Base-by-base conservation (phyloP, 495 filamentous ascomycete species). In the Aspergillus cavernicola region DNA sequence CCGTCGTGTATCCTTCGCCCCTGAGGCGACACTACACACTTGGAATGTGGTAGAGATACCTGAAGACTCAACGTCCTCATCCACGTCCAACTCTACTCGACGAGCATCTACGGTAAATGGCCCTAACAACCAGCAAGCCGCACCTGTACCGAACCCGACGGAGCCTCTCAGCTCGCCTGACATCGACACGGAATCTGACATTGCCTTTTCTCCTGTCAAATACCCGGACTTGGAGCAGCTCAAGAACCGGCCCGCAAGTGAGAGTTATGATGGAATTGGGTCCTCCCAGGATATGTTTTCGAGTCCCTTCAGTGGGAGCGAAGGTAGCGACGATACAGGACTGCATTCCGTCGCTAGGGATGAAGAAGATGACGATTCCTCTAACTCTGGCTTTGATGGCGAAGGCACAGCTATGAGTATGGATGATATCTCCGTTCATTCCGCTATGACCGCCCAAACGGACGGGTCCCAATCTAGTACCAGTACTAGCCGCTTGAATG, bases 21-120 rank as follows among this genome's bases (percentile, higher is more conserved):
- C 93, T 1, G 93, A 99, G 69, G 93, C 93, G 12, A 99, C 93
- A 8, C 74, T 99, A 28, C 93, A 99, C 65, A 99, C 93, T 3
- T 99, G 95, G 83, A 91, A 97, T 63, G 92, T 96, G 46, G 81
- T 95, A 3, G 92, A 97, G 59, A 86, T 92, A 50, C 81, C 85
- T 53, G 89, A 90, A 53, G 90, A 95, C 62, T 88, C 87, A 28
- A 95, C 90, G 0, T 88, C 87, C 12, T 95, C 90, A 4, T 91
- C 88, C 28, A 80, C 89, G 8, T 82, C 88, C 0, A 85, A 85
- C 48, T 80, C 79, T 5, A 87, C 88, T 16, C 76, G 89, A 57
- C 79, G 88, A 51, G 80, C 83, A 38, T 92, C 88, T 2, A 82
- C 80, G 16, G 61, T 82, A 36, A 66, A 81, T 6, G 74, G 76